Conservation (phyloP, 192 early-diverging fungal genomes). For the Pecoramyces ruminantium region DNA sequence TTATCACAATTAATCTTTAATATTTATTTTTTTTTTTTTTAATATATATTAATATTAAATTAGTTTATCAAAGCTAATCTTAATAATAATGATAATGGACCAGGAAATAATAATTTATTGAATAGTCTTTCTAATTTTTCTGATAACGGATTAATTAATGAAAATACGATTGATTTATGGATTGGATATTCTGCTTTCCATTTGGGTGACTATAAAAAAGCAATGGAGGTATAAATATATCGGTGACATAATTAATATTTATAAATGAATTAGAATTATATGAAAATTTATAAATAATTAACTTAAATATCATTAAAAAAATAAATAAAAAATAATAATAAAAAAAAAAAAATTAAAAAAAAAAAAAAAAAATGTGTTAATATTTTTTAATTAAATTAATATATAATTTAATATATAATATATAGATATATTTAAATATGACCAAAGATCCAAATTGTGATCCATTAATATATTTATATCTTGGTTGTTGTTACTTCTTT, state of each 20-base stretch:
- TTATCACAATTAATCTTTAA: too few relatives aligned
- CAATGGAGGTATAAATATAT: constrained; percentile 26
- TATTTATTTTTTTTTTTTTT: too few relatives aligned
- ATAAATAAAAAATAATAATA: too few relatives aligned
- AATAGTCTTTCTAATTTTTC: not conserved
- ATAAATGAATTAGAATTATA: too few relatives aligned
- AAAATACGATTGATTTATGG: constrained; percentile 16
- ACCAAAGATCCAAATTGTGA: constrained; percentile 19
- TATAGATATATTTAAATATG: constrained; percentile 18
- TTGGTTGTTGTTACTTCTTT: constrained; percentile 38
- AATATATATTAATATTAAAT: too few relatives aligned
- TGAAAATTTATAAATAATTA: too few relatives aligned
- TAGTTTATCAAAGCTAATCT: constrained; percentile 30
- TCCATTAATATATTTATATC: constrained; percentile 27
- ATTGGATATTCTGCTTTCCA: constrained; percentile 32
- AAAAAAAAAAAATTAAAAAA: constrained; percentile 1
- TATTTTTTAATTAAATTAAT: too few relatives aligned
- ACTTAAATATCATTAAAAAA: too few relatives aligned
- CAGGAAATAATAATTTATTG: not conserved
- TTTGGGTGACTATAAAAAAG: constrained; percentile 28
- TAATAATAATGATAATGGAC: constrained; percentile 13
- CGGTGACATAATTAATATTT: too few relatives aligned
- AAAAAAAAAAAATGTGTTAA: not conserved
- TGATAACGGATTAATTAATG: not conserved
- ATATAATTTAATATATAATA: too few relatives aligned